Percentiles rank a stretch among this genome's conserved stretches.
Conservation (phyloP, 306 rosid species). For the Inga oerstediana region DNA sequence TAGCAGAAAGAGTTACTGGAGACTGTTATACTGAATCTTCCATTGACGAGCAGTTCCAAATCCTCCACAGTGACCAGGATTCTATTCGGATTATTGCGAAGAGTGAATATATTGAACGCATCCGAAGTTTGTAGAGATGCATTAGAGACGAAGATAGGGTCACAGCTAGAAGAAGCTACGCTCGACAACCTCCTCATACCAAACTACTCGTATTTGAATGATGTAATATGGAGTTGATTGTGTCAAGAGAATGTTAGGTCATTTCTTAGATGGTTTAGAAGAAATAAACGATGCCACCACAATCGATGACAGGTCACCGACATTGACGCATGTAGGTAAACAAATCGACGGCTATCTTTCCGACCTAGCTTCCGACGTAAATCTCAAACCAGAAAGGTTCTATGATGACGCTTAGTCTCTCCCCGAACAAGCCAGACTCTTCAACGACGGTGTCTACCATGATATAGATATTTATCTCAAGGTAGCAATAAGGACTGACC, state of each 20-base stretch:
- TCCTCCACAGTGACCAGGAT: slow-evolving; percentile 65
- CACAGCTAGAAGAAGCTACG: slow-evolving; percentile 84
- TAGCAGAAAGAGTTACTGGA: slow-evolving; percentile 86
- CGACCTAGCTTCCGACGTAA: slow-evolving; percentile 91
- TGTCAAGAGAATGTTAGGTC: slow-evolving; percentile 66
- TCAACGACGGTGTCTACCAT: slow-evolving; percentile 91
- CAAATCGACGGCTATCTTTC: slow-evolving; percentile 80
- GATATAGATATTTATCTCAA: slow-evolving; percentile 92
- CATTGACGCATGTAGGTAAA: slow-evolving; percentile 67
- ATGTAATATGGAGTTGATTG: slow-evolving; percentile 88
- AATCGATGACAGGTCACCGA: slow-evolving; percentile 22
- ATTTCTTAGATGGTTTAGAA: slow-evolving; percentile 56
- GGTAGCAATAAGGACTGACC: slow-evolving; percentile 33
- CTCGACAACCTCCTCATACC: slow-evolving; percentile 91
- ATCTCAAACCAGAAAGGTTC: slow-evolving; percentile 70
- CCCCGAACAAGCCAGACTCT: slow-evolving; percentile 88
- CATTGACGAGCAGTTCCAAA: slow-evolving; percentile 57
- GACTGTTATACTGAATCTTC: slow-evolving; percentile 68
- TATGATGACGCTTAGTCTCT: slow-evolving; percentile 65
- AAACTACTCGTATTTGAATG: slow-evolving; percentile 87
- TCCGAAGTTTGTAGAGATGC: slow-evolving; percentile 64
- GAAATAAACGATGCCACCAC: slow-evolving; percentile 34
- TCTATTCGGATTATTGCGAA: slow-evolving; percentile 72
- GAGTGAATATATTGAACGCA: slow-evolving; percentile 74
- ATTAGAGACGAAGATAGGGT: slow-evolving; percentile 87